Evolutionary conservation across 345 rosid genomes (phyloP), one percentile per base, ranked within the genome.

Genomic region (Pugionium cornutum): DNA sequence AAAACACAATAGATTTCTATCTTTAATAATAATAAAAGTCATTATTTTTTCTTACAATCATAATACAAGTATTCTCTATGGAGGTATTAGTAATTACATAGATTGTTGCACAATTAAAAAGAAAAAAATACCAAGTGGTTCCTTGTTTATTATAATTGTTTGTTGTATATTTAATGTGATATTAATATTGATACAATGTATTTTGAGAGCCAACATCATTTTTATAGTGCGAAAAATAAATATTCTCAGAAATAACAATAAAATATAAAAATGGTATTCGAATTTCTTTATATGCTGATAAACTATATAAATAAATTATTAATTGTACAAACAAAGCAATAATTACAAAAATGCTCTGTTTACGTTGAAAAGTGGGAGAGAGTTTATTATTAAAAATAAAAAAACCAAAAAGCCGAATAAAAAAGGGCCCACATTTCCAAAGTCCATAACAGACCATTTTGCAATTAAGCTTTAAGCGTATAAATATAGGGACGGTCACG

Each of bases 321-420:
- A 53, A 49, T 5, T 9, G 18, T 18, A 18, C 6, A 50, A 3
- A 27, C 33, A 6, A 53, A 2, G 35, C 9, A 39, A 42, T 0
- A 58, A 28, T 4, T n/a, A 37, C 37, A 43, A 43, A 43, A 11
- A 11, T 8, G 33, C 33, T 45, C 3, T 44, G n/a, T 45, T 25
- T 3, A 18, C 25, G 53, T 60, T 8, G 72, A 58, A 58, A 67
- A 8, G 72, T 67, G 65, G 51, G 40, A 56, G 72, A 58, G 18
- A 18, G 18, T 18, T 18, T 18, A 18, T 18, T 18, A 18, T 18
- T 18, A 18, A 18, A 18, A 18, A 18, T 18, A 18, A 18, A 18
- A 18, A 18, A 18, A 18, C 18, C n/a, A n/a, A 18, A 18, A 1
- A 60, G 41, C 8, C 40, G 53, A 50, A 30, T 26, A 39, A 43